A percentile compares a stretch with the other conserved stretches of the same genome.
These are phyloP conservation scores for Penicillium sclerotigenum DNA, from an alignment of 2,329 filamentous ascomycete species.

Conservation along the genomic window DNA sequence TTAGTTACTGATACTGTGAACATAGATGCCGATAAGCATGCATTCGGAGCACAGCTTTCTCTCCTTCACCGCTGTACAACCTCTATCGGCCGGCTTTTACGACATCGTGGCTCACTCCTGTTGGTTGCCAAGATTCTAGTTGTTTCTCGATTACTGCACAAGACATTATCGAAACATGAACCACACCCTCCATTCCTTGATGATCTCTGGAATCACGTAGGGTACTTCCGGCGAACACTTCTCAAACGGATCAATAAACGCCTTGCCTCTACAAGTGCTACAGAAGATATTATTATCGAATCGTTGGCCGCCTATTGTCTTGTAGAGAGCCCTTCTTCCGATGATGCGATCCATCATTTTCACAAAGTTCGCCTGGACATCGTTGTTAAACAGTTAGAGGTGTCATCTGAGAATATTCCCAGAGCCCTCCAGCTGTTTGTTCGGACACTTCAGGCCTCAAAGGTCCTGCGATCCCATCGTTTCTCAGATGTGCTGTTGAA, in stretches of 20 bases:
- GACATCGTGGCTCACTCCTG: conserved; percentile 50
- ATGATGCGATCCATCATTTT: conserved; percentile 76
- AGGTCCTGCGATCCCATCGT: conserved; percentile 68
- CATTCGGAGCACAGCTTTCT: conserved; percentile 55
- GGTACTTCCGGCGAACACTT: conserved; percentile 60
- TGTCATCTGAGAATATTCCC: conserved; percentile 55
- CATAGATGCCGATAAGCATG: conserved; percentile 42
- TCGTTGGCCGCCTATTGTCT: conserved; percentile 79
- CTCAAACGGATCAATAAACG: conserved; percentile 62
- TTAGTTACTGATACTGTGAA: conserved; percentile 20
- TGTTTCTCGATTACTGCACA: conserved; percentile 70
- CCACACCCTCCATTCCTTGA: conserved; percentile 56
- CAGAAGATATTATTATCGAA: conserved; percentile 57
- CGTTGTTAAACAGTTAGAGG: conserved; percentile 60
- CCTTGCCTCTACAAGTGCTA: conserved; percentile 46
- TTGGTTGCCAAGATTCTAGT: conserved; percentile 69
- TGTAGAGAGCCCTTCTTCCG: conserved; percentile 72
- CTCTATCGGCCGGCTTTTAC: conserved; percentile 53
- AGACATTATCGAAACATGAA: conserved; percentile 60
- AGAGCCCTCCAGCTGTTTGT: conserved; percentile 70
- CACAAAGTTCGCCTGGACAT: conserved; percentile 68
- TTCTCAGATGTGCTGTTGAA: conserved; percentile 66
- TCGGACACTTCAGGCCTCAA: conserved; percentile 72
- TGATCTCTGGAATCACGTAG: conserved; percentile 61
- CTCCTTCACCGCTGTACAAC: conserved; percentile 57